Evolutionary conservation across 805 yeast species (phyloP).

Genomic region (Wickerhamiella hasegawae): DNA sequence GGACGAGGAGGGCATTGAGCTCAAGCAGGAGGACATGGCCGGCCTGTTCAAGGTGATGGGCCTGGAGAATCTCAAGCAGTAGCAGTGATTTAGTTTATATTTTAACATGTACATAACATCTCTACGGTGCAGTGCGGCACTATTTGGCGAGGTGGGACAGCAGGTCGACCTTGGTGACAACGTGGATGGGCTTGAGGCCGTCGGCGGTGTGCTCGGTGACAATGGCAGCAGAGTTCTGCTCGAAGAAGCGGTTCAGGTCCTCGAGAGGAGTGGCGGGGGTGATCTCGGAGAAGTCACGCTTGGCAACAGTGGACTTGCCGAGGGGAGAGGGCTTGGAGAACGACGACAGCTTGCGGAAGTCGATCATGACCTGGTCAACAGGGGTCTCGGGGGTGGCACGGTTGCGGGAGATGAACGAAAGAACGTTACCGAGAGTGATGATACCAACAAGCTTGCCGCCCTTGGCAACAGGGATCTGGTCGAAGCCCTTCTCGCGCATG

Average conservation of each 20-base stretch:
- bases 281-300: slow-evolving; percentile 47
- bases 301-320: slow-evolving; percentile 30
- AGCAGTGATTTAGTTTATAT: too few species aligned
- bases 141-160: slow-evolving; percentile 29
- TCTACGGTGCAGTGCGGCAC: background rate
- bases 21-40: slow-evolving; percentile 10
- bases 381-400: slow-evolving; percentile 39
- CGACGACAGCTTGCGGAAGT: slow-evolving; percentile 49
- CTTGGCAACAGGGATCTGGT: slow-evolving; percentile 63
- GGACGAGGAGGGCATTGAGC: slow-evolving; percentile 12
- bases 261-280: slow-evolving; percentile 48
- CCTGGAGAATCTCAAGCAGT: background rate
- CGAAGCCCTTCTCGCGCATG: slow-evolving; percentile 62
- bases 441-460: slow-evolving; percentile 55
- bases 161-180: slow-evolving; percentile 78
- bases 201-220: slow-evolving; percentile 41
- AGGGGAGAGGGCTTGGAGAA: slow-evolving; percentile 33
- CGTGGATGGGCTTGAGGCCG: slow-evolving; percentile 54
- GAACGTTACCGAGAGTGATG: slow-evolving; percentile 56
- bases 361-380: slow-evolving; percentile 45
- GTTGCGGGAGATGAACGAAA: slow-evolving; percentile 50
- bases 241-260: slow-evolving; percentile 64
- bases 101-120: too few species aligned
- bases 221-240: slow-evolving; percentile 69
- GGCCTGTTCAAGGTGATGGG: slow-evolving; percentile 9